Percentiles rank a stretch among this genome's conserved stretches.
Conservation (phyloP, 2,329 filamentous ascomycete genomes). For the Blastomyces silverae region DNA sequence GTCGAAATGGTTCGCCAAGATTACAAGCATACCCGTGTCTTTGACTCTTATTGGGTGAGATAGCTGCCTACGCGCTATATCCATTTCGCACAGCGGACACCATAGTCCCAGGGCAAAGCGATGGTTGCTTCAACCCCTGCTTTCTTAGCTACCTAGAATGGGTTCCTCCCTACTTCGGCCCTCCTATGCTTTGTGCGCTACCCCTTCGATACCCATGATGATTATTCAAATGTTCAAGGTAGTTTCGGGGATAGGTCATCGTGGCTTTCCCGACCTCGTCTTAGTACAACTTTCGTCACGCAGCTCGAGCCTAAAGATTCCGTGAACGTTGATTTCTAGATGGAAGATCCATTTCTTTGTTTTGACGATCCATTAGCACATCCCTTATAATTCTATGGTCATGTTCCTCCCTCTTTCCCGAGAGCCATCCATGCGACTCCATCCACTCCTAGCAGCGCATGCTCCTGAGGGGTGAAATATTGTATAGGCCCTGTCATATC, state of each 20-base stretch:
- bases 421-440: not conserved
- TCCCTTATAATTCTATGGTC: not conserved
- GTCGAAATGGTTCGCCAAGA: conserved; percentile 1
- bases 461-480: not conserved
- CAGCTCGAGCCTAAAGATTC: not conserved
- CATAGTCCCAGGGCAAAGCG: too few species aligned
- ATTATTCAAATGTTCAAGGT: too few species aligned
- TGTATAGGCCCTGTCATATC: not conserved
- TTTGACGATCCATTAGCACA: not conserved
- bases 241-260: not conserved
- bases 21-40: conserved; percentile 11
- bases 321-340: not conserved
- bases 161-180: not conserved
- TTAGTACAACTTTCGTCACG: not conserved
- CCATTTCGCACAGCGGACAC: too few species aligned
- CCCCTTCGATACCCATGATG: not conserved
- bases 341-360: not conserved
- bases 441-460: not conserved
- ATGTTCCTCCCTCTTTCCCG: not conserved
- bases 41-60: conserved; percentile 12
- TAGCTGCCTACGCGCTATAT: not conserved
- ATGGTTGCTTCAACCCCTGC: not conserved
- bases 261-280: not conserved
- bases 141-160: not conserved
- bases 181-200: not conserved